phyloP scores from a whole-genome alignment of 768 basidiomycete genomes.

The Cyathus striatus region DNA sequence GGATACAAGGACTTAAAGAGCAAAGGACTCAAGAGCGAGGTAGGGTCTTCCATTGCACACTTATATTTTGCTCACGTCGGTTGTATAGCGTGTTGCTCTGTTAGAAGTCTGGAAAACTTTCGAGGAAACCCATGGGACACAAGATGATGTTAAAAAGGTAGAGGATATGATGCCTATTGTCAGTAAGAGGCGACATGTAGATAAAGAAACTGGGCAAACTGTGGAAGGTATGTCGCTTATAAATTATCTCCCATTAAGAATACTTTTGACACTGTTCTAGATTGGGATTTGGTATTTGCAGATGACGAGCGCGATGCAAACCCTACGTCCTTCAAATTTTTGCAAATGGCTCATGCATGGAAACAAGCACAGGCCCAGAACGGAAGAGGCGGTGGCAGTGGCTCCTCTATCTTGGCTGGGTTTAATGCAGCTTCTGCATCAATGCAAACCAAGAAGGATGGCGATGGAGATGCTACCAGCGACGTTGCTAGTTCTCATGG shows the following conservation, averaged over 20 bases:
- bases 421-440: slow-evolving; percentile 35
- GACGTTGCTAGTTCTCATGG: slow-evolving; percentile 55
- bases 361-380: slow-evolving; percentile 48
- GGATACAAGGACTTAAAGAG: slow-evolving; percentile 84
- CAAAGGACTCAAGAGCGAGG: slow-evolving; percentile 84
- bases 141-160: slow-evolving; percentile 74
- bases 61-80: background rate
- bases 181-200: slow-evolving; percentile 77
- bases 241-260: background rate
- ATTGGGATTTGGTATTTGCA: slow-evolving; percentile 93
- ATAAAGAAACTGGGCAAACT: slow-evolving; percentile 78
- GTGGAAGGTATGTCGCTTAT: slow-evolving; percentile 63
- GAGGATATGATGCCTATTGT: slow-evolving; percentile 92
- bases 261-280: slow-evolving; percentile 29
- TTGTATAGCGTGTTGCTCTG: slow-evolving; percentile 75
- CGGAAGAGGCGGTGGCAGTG: slow-evolving; percentile 20
- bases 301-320: slow-evolving; percentile 95
- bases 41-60: slow-evolving; percentile 19
- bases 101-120: slow-evolving; percentile 95
- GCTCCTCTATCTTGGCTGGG: slow-evolving; percentile 34
- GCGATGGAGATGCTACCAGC: slow-evolving; percentile 35
- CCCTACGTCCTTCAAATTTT: slow-evolving; percentile 90
- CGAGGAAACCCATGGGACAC: slow-evolving; percentile 75
- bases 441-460: slow-evolving; percentile 15
- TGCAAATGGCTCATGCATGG: slow-evolving; percentile 95